Conservation (phyloP, 805 yeast genomes). For the Kodamaea nitidulidarum region DNA sequence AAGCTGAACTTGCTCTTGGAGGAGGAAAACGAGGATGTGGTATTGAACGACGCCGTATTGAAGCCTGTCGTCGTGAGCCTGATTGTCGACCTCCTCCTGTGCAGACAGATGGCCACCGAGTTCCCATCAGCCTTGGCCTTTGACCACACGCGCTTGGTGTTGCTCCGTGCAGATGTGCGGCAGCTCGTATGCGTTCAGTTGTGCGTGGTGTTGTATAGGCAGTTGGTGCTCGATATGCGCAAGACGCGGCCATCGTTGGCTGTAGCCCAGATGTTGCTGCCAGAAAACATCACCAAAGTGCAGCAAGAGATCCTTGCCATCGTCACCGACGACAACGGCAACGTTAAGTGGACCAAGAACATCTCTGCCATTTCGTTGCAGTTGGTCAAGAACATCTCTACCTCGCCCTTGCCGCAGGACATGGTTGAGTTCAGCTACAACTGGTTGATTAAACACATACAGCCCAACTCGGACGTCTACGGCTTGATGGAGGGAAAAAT, state of each 20-base stretch:
- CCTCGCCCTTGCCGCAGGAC: constrained; percentile 30
- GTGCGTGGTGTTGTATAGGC: constrained; percentile 69
- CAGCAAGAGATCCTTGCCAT: constrained; percentile 74
- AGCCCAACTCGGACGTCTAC: constrained; percentile 75
- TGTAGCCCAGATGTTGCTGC: constrained; percentile 22
- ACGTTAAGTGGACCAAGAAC: constrained; percentile 87
- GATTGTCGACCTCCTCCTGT: constrained; percentile 63
- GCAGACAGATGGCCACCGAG: constrained; percentile 75
- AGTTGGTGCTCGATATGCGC: constrained; percentile 41
- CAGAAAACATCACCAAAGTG: constrained; percentile 42
- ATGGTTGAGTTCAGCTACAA: constrained; percentile 60
- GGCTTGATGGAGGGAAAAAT: constrained; percentile 68
- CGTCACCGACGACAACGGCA: constrained; percentile 81
- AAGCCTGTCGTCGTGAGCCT: constrained; percentile 45
- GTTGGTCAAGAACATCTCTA: constrained; percentile 42
- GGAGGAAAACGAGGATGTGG: constrained; percentile 13
- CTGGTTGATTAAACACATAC: constrained; percentile 84
- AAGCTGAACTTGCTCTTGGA: constrained; percentile 10
- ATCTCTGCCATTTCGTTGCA: constrained; percentile 69
- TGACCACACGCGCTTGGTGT: constrained; percentile 75
- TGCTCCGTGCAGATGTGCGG: constrained; percentile 79
- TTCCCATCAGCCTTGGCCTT: constrained; percentile 82
- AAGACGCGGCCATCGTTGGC: constrained; percentile 16
- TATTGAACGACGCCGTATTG: constrained; percentile 16
- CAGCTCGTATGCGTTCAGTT: constrained; percentile 78